Base-by-base conservation (phyloP, 1,284 basidiomycete species). In the Ustilago trichophora region DNA sequence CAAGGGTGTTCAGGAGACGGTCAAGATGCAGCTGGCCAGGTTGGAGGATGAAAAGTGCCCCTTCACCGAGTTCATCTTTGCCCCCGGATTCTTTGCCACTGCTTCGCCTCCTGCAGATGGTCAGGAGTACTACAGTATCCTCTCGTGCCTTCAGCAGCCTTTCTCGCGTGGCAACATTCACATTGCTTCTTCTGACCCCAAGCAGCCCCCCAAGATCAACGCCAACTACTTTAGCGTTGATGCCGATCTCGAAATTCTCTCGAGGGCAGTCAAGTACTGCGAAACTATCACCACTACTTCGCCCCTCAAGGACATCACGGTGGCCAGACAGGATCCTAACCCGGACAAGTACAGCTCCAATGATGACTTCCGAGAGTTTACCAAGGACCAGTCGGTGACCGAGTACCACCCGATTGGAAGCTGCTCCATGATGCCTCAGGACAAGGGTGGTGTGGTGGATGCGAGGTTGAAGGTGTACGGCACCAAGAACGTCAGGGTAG, bases 361-460 rank as follows among this genome's bases (percentile, higher is more conserved):
- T 21, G 57, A 36, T 1, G 65, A 72, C 38, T 72, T 63, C 34
- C 34, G 62, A 19, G 69, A 72, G 38, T 68, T 57, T 18, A 70
- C 58, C 4, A 72, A 72, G 44, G 65, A 72, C 22, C 60, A 64
- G 27, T 56, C 54, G 9, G 65, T 68, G 6, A 75, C 76, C 29
- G 73, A 74, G 58, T 78, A 78, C 57, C 76, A 78, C 80, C 88
- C 87, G 3, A 83, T 85, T 19, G 86, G 86, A 62, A 85, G 88
- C 24, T 87, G 85, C 72, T 84, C 87, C 6, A 89, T 89, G 88
- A 82, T 89, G 47, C 88, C 88, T 1, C 80, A 83, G 57, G 83
- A 83, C n/a, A 80, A 84, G 51, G 89, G 88, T 33, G 89, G 88
- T 62, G 88, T 90, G 40, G 88, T 90, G 38, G 86, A 87, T 76